A percentile compares a stretch with the other conserved stretches of the same genome.
phyloP scores from a whole-genome alignment of 1,284 basidiomycete genomes.

The Agroathelia rolfsii region DNA sequence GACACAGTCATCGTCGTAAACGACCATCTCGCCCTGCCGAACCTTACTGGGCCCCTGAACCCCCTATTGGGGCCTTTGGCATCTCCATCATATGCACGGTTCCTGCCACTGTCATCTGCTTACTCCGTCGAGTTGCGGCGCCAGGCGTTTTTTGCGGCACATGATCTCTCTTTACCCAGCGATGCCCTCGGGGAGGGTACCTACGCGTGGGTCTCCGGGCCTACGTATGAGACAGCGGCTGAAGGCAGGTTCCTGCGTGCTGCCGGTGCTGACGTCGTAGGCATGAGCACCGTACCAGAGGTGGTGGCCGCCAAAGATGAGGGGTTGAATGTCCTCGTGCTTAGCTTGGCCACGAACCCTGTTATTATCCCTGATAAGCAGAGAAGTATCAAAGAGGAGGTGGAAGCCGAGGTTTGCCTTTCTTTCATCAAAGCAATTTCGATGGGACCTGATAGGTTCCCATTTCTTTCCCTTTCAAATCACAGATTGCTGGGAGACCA shows the following conservation, averaged over 20 bases:
- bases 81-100: slow-evolving; percentile 49
- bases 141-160: slow-evolving; percentile 58
- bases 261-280: slow-evolving; percentile 76
- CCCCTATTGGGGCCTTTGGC: slow-evolving; percentile 63
- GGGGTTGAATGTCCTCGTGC: slow-evolving; percentile 61
- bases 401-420: slow-evolving; percentile 58
- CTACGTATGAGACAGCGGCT: slow-evolving; percentile 77
- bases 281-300: slow-evolving; percentile 87
- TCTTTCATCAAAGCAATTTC: slow-evolving; percentile 2
- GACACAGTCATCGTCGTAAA: slow-evolving; percentile 65
- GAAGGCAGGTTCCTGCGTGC: slow-evolving; percentile 66
- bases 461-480: slow-evolving; percentile 7
- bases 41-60: slow-evolving; percentile 61
- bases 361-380: slow-evolving; percentile 69
- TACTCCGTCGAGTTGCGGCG: slow-evolving; percentile 65
- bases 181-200: slow-evolving; percentile 61
- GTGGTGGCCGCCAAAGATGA: slow-evolving; percentile 74
- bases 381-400: slow-evolving; percentile 61
- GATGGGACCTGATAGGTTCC: neutral
- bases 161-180: slow-evolving; percentile 36
- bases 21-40: slow-evolving; percentile 76
- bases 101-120: slow-evolving; percentile 72
- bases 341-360: slow-evolving; percentile 76
- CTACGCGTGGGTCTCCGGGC: slow-evolving; percentile 81
- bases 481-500: slow-evolving; percentile 51